Evolutionary conservation across 768 basidiomycete species (phyloP), one percentile per base, ranked within the genome.

Genomic region (Tylopilus balloui): DNA sequence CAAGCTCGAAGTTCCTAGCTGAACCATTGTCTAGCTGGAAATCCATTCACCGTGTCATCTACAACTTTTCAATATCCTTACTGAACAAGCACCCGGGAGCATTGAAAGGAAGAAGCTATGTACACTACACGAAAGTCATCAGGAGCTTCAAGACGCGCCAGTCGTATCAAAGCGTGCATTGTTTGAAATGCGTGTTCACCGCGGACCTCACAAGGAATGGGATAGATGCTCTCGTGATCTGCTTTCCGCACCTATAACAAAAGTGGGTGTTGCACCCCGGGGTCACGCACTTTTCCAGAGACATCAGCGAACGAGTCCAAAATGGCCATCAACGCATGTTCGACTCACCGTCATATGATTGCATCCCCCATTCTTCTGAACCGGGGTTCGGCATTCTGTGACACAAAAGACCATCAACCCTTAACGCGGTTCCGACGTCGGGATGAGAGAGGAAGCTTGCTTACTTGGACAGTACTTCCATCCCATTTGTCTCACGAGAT

Each of bases 381-480:
- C 73, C 1, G 77, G 73, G 2, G 76, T 75, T 31, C 63, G 58
- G 49, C 76, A 75, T 24, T 69, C 74, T 74, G 52, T 2, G 25
- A 27, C 15, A 3, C 15, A 3, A 17, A 34, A 14, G 7, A 29
- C 47, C 12, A 42, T 15, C 20, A 17, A 58, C 32, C 28, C 20
- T 35, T 21, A n/a, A 38, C 17, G n/a, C 37, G 21, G 21, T 21
- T 36, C 19, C 15, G 15, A 40, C 25, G 4, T 34, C 7, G 8
- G 14, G 10, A 8, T 20, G 20, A 29, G 12, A 2, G 12, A 29
- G 24, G 4, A 13, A 47, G 21, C 38, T 14, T 12, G 49, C 71
- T 55, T 57, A 70, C 83, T 79, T 50, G 84, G 78, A 60, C 83
- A 85, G 48, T 75, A 71, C 51, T 78, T 82, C 83, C 83, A 85